Conservation (phyloP, 23 red algal species). For the Gracilaria vermiculophylla region DNA sequence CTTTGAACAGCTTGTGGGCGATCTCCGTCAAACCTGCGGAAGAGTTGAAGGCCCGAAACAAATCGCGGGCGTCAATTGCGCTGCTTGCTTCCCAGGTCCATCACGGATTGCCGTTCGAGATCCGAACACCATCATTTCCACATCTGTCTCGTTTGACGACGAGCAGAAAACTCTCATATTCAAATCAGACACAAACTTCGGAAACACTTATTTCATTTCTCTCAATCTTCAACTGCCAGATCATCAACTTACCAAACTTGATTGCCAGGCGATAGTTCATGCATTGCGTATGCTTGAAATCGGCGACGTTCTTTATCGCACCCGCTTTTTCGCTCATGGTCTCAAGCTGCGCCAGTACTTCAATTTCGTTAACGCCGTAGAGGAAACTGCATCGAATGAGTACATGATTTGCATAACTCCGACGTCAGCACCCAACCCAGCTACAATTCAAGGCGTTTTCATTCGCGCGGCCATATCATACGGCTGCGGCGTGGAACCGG, state of each 20-base stretch:
- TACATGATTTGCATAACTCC: background rate
- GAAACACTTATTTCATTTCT: background rate
- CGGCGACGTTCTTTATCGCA: constrained; percentile 22
- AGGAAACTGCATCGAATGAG: background rate
- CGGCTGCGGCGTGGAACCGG: too few relatives aligned
- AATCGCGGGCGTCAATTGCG: background rate
- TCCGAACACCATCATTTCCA: constrained; percentile 23
- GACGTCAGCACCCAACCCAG: constrained; percentile 8
- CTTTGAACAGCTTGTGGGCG: background rate
- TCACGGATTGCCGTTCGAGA: background rate
- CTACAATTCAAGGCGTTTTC: background rate
- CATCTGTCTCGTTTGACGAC: background rate
- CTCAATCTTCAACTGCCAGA: constrained; percentile 3
- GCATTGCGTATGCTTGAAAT: constrained; percentile 44
- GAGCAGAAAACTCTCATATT: background rate
- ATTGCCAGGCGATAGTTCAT: constrained; percentile 29
- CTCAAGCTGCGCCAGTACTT: background rate
- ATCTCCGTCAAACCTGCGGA: constrained; percentile 24
- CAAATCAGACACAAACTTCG: background rate
- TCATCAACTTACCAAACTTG: constrained; percentile 11
- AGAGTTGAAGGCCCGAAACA: constrained; percentile 9
- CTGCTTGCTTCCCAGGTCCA: constrained; percentile 13
- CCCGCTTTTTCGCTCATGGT: constrained; percentile 4
- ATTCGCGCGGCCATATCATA: background rate
- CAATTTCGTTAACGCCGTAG: background rate